These are phyloP conservation scores for Carallia pectinifolia DNA, from an alignment of 345 rosid species.

Conservation along the genomic window DNA sequence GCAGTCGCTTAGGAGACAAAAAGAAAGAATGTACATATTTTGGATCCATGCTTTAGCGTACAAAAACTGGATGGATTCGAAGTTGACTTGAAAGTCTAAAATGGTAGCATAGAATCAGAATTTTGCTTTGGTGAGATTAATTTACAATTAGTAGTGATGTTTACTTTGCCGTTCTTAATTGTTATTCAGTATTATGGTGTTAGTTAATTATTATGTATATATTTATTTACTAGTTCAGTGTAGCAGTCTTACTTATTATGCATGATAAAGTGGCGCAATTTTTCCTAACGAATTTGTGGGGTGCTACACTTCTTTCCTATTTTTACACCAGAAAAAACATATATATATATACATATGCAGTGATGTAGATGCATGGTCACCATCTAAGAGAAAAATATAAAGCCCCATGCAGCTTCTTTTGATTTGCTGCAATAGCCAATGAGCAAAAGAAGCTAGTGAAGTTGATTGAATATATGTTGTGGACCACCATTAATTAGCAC, in stretches of 20 bases:
- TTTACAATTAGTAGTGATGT: neutral
- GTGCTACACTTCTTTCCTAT: too few species aligned
- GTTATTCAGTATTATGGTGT: neutral
- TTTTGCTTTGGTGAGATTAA: neutral
- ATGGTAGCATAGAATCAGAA: conserved; percentile 18
- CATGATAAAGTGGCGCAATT: too few species aligned
- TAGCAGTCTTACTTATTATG: too few species aligned
- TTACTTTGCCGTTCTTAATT: neutral
- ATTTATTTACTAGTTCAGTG: too few species aligned
- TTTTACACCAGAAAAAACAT: too few species aligned
- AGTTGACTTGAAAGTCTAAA: conserved; percentile 24
- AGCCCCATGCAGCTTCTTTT: too few species aligned
- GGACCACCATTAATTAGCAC: neutral
- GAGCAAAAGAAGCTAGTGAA: neutral
- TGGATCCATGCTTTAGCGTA: conserved; percentile 3
- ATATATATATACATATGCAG: too few species aligned
- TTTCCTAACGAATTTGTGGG: too few species aligned
- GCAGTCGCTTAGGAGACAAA: too few species aligned
- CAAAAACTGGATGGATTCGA: conserved; percentile 24
- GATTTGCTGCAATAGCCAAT: neutral
- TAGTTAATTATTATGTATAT: too few species aligned
- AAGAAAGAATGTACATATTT: conserved; percentile 15
- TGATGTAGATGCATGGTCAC: too few species aligned
- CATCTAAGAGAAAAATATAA: too few species aligned
- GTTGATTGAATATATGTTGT: neutral